Base-by-base conservation (phyloP, 495 filamentous ascomycete species). In the Podospora pseudocomata region DNA sequence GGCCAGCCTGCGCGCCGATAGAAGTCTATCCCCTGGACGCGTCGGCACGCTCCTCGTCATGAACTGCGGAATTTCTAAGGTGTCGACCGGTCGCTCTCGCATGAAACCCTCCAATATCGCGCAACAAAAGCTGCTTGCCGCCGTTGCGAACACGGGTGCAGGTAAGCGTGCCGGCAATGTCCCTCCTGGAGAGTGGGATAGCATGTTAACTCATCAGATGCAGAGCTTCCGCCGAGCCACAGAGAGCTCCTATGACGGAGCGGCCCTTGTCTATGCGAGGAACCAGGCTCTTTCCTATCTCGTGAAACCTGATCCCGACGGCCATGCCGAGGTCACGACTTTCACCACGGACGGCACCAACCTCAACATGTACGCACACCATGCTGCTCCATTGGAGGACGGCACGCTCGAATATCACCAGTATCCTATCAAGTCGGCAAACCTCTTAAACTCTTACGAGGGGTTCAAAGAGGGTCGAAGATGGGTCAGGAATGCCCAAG, bases 351-450 rank as follows among this genome's bases (percentile, higher is more conserved):
- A 80, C 44, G 75, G 78, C 55, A 74, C 56, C 9, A 69, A 58
- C 20, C 44, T 80, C 69, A 73, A 73, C 65, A 68, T 80, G 26
- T 77, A 58, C n/a, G 74, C 78, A 20, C 75, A 78, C 63, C 75
- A 77, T 66, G 76, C 73, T 7, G 59, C 76, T 11, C 57, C 20
- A 34, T 28, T 70, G 0, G 63, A 72, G 15, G 71, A 72, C 60
- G 72, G 70, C 62, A 69, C 57, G 58, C 54, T 78, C 20, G 63
- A 77, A 58, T 78, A 79, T 49, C 77, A 77, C 67, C 74, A 77
- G 59, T 75, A 70, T 57, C 72, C 18, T 26, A 56, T 72, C 67
- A 11, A 32, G 34, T 69, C 72, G 49, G 65, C 70, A 16, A 76
- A 70, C 19, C 16, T 78, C 15, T 57, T 27, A 7, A 58, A 66